These are phyloP conservation scores for Dalbergia cultrata DNA, from an alignment of 306 rosid species.

Conservation along the genomic window DNA sequence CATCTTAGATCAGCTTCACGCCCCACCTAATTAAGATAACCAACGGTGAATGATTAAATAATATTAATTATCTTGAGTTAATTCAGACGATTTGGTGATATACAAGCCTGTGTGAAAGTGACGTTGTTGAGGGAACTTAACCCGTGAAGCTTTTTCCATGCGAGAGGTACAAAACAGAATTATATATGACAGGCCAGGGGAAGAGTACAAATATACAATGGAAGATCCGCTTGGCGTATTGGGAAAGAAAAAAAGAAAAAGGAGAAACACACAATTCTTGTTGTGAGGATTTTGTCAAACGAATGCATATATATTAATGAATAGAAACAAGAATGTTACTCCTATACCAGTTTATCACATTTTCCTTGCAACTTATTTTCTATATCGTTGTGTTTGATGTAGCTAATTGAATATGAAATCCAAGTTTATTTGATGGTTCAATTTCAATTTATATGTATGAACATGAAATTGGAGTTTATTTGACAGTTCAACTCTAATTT, in stretches of 20 bases:
- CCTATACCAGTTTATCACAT: not conserved
- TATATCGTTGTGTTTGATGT: too few relatives aligned
- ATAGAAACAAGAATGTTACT: not conserved
- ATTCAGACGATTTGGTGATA: not conserved
- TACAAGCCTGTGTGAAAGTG: not conserved
- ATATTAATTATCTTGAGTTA: not conserved
- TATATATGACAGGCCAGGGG: not conserved
- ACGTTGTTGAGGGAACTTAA: not conserved
- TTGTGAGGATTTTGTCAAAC: constrained; percentile 22
- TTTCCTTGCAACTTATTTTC: not conserved
- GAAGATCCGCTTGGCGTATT: not conserved
- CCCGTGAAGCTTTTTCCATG: too few relatives aligned
- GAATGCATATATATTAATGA: not conserved
- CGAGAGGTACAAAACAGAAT: too few relatives aligned
- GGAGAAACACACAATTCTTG: not conserved
- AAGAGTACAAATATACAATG: not conserved
- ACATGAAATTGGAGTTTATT: too few relatives aligned
- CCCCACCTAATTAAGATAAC: not conserved
- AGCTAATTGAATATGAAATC: too few relatives aligned
- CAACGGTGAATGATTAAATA: not conserved
- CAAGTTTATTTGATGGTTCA: too few relatives aligned
- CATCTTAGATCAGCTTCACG: not conserved
- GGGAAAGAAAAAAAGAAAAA: too few relatives aligned
- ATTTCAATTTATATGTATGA: too few relatives aligned
- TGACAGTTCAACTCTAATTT: too few relatives aligned